Evolutionary conservation across 768 basidiomycete species (phyloP).

Genomic region (Cantharellus anzutake): DNA sequence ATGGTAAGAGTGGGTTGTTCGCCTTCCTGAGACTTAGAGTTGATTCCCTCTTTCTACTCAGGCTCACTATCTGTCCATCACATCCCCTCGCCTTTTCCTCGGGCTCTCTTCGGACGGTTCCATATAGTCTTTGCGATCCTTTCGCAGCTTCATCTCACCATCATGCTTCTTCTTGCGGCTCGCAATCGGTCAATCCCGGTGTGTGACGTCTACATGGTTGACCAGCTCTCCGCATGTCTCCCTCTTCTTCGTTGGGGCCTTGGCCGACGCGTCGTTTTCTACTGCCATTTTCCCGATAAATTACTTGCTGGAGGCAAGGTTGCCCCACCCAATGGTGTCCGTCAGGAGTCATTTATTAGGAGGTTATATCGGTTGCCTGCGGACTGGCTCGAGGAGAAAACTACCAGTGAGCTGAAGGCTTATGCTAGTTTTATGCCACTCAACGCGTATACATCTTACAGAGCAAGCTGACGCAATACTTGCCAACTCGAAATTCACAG

Average conservation of each 20-base stretch:
- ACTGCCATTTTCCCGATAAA: slow-evolving; percentile 97
- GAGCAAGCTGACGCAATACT: slow-evolving; percentile 81
- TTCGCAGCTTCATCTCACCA: slow-evolving; percentile 67
- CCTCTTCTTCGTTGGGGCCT: slow-evolving; percentile 55
- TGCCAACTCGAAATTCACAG: slow-evolving; percentile 82
- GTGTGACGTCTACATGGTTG: slow-evolving; percentile 82
- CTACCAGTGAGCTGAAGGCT: slow-evolving; percentile 44
- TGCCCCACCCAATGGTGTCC: neutral
- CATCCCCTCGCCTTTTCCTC: slow-evolving; percentile 58
- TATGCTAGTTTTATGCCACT: neutral
- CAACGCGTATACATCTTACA: slow-evolving; percentile 14
- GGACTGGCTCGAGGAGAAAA: slow-evolving; percentile 76
- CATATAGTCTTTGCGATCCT: slow-evolving; percentile 81
- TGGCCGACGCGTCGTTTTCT: slow-evolving; percentile 77
- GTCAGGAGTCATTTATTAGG: slow-evolving; percentile 27
- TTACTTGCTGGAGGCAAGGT: slow-evolving; percentile 48
- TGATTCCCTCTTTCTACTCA: slow-evolving; percentile 15
- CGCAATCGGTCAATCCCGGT: slow-evolving; percentile 12
- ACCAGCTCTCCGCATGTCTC: slow-evolving; percentile 85
- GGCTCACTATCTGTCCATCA: slow-evolving; percentile 66
- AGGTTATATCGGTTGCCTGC: slow-evolving; percentile 69
- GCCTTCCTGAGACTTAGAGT: neutral
- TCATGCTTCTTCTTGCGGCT: slow-evolving; percentile 30
- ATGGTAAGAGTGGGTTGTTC: slow-evolving; percentile 36
- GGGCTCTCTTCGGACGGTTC: slow-evolving; percentile 57